These are phyloP conservation scores for Dalbergia cochinchinensis DNA, from an alignment of 306 rosid genomes.

Conservation along the genomic window DNA sequence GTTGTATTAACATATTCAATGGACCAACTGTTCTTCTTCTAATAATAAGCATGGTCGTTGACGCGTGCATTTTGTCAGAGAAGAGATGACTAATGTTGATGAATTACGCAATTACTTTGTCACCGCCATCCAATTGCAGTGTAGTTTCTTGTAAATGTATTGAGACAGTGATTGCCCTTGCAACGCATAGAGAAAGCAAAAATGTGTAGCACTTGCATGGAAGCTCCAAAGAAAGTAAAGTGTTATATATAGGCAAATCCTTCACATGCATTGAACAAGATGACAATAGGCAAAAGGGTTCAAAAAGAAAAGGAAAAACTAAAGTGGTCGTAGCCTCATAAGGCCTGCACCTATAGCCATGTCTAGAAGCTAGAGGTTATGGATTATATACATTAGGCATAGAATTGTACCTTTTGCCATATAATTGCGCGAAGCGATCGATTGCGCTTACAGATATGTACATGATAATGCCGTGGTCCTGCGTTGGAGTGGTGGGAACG, in stretches of 20 bases:
- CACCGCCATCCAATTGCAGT: no score
- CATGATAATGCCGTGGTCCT: slow-evolving; percentile 18
- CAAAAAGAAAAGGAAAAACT: background rate
- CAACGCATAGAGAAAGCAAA: background rate
- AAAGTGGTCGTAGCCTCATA: background rate
- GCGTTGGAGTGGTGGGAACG: slow-evolving; percentile 1
- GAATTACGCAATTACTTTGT: background rate
- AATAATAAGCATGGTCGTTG: background rate
- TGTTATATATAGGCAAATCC: background rate
- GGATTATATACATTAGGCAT: background rate
- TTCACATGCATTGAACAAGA: slow-evolving; percentile 24
- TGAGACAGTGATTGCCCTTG: slow-evolving; percentile 6
- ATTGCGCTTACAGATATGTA: background rate
- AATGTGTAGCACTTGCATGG: background rate
- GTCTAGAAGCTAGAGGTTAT: background rate
- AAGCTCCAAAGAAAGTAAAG: background rate
- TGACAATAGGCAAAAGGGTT: background rate
- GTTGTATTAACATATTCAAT: background rate
- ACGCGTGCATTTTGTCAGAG: slow-evolving; percentile 28
- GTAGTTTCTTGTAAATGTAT: background rate
- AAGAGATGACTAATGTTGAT: background rate
- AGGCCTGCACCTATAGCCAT: background rate
- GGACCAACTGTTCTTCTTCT: slow-evolving; percentile 2
- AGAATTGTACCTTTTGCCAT: background rate
- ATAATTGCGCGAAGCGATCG: slow-evolving; percentile 22